Conservation (phyloP, 2,329 filamentous ascomycete genomes). For the Cytospora leucostoma region DNA sequence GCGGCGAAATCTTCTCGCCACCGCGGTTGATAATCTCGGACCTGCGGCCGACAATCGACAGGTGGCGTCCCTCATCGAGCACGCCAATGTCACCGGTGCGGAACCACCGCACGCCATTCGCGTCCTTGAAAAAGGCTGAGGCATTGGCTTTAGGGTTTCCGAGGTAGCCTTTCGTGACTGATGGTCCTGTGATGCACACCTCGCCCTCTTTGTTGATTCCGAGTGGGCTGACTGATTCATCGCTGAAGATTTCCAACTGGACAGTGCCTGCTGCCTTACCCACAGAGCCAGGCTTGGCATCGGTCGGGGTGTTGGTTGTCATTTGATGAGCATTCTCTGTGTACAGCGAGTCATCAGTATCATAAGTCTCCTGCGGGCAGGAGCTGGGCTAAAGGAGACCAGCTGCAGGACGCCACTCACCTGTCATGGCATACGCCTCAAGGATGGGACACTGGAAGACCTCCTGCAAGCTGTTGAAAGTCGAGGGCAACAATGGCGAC, state of each 20-base stretch:
- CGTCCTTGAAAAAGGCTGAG: slow-evolving; percentile 66
- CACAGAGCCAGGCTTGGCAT: slow-evolving; percentile 79
- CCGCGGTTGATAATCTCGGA: slow-evolving; percentile 93
- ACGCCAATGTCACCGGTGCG: slow-evolving; percentile 85
- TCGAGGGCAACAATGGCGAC: slow-evolving; percentile 68
- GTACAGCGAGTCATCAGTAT: neutral
- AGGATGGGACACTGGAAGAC: slow-evolving; percentile 77
- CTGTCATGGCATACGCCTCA: slow-evolving; percentile 91
- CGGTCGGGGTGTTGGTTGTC: slow-evolving; percentile 57
- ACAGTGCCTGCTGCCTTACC: slow-evolving; percentile 79
- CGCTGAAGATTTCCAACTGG: slow-evolving; percentile 74
- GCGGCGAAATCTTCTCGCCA: slow-evolving; percentile 86
- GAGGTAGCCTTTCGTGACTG: slow-evolving; percentile 84
- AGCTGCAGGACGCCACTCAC: neutral
- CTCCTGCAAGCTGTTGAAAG: slow-evolving; percentile 76
- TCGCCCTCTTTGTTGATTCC: slow-evolving; percentile 74
- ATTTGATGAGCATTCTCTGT: slow-evolving; percentile 79
- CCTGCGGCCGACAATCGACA: slow-evolving; percentile 86
- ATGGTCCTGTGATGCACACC: slow-evolving; percentile 79
- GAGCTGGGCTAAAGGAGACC: neutral
- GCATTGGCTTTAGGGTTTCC: slow-evolving; percentile 79
- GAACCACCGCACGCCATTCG: slow-evolving; percentile 64
- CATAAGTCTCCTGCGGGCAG: neutral
- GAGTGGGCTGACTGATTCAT: slow-evolving; percentile 58
- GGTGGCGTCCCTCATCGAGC: slow-evolving; percentile 73